Percentiles rank a stretch among this genome's conserved stretches.
Conservation (phyloP, 805 yeast species). For the Jamesozyma lodderae region DNA sequence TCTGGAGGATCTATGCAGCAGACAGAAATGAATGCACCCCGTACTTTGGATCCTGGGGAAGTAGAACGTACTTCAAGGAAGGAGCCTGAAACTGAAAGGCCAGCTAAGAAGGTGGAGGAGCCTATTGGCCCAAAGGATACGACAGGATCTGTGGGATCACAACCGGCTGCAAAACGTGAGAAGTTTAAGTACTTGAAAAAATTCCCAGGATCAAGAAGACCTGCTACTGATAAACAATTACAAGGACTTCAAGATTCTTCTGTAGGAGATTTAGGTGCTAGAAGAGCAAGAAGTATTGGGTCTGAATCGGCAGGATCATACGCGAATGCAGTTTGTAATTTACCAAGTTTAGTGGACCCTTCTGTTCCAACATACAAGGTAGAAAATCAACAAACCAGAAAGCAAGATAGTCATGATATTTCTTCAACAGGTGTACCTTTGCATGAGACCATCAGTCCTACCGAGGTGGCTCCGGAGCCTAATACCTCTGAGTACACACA, state of each 20-base stretch:
- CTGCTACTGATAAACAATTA: conserved; percentile 7
- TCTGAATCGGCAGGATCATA: conserved; percentile 10
- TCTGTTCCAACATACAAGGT: conserved; percentile 21
- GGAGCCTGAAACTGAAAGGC: background rate
- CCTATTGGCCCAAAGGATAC: background rate
- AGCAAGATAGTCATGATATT: too few species aligned
- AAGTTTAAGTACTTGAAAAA: background rate
- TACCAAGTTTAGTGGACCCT: conserved; percentile 26
- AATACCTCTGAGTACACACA: too few species aligned
- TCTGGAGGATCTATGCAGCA: too few species aligned
- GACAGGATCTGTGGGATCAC: background rate
- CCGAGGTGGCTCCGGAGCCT: too few species aligned
- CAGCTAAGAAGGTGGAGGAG: background rate
- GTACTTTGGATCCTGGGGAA: too few species aligned
- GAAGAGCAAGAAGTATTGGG: conserved; percentile 5
- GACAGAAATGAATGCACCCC: too few species aligned
- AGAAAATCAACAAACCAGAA: background rate
- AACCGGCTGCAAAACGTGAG: background rate
- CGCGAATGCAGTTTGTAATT: conserved; percentile 17
- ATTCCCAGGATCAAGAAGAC: conserved; percentile 5
- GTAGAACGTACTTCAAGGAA: background rate
- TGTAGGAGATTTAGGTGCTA: background rate
- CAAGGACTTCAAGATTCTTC: conserved; percentile 1
- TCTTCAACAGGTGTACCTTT: too few species aligned
- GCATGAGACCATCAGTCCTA: too few species aligned